These are phyloP conservation scores for Phlegmacium glaucopus DNA, from an alignment of 768 basidiomycete genomes.

Conservation along the genomic window DNA sequence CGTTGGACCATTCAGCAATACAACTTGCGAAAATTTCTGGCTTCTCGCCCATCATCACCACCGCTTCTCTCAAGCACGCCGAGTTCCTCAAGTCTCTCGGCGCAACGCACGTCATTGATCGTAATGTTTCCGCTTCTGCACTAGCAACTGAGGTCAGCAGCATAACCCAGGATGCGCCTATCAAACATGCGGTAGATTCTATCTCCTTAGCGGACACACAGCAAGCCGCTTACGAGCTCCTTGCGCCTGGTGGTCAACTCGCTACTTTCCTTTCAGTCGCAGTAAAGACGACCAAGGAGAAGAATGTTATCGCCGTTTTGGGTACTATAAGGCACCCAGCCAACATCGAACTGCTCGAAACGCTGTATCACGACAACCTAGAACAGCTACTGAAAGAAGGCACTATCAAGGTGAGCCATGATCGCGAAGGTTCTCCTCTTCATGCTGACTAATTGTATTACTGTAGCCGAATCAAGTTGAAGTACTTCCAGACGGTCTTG, in stretches of 20 bases:
- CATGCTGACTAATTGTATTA: slow-evolving; percentile 8
- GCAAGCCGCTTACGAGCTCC: slow-evolving; percentile 19
- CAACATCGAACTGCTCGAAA: slow-evolving; percentile 11
- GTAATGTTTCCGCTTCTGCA: slow-evolving; percentile 14
- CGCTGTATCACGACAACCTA: slow-evolving; percentile 13
- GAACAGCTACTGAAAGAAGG: slow-evolving; percentile 14
- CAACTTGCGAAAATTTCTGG: slow-evolving; percentile 39
- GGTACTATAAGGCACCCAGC: slow-evolving; percentile 2
- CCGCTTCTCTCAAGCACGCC: slow-evolving; percentile 28
- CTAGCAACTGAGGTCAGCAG: slow-evolving; percentile 20
- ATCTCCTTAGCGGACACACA: slow-evolving; percentile 22
- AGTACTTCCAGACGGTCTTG: slow-evolving; percentile 37
- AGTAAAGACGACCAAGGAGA: slow-evolving; percentile 15
- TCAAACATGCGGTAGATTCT: slow-evolving; percentile 24
- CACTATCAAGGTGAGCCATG: slow-evolving; percentile 17
- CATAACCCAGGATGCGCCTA: slow-evolving; percentile 14
- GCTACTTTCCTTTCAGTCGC: slow-evolving; percentile 29
- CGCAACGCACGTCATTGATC: slow-evolving; percentile 37
- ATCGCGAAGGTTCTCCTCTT: not conserved
- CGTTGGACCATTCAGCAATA: slow-evolving; percentile 17
- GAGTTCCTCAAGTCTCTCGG: slow-evolving; percentile 32
- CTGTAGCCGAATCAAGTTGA: slow-evolving; percentile 42
- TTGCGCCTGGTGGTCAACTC: slow-evolving; percentile 32
- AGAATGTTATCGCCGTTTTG: slow-evolving; percentile 5
- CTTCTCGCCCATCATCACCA: slow-evolving; percentile 40